phyloP scores from a whole-genome alignment of 2,329 filamentous ascomycete genomes.

The Aureobasidium melanogenum region DNA sequence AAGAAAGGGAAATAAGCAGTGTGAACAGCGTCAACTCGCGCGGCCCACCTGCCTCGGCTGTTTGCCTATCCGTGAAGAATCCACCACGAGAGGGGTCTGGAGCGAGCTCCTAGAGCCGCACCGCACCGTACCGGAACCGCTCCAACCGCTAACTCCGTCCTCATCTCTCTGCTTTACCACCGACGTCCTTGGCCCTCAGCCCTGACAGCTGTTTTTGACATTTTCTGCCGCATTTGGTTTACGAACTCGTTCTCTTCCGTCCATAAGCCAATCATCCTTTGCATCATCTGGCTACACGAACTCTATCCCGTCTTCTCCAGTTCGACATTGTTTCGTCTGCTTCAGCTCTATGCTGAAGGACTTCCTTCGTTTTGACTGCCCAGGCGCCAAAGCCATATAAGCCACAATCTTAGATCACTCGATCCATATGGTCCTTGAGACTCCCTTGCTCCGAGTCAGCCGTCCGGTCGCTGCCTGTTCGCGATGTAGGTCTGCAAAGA shows the following conservation, averaged over 20 bases:
- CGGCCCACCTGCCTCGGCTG: background rate
- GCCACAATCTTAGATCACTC: slow-evolving; percentile 12
- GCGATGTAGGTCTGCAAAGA: slow-evolving; percentile 81
- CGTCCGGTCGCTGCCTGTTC: slow-evolving; percentile 73
- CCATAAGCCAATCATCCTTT: background rate
- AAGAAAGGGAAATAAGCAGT: background rate
- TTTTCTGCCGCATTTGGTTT: background rate
- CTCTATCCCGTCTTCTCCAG: background rate
- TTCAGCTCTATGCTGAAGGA: no score
- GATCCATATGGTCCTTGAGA: slow-evolving; percentile 38
- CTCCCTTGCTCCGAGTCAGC: slow-evolving; percentile 62
- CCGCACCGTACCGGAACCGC: background rate
- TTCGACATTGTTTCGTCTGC: background rate
- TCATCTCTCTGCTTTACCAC: background rate
- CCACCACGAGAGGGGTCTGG: background rate
- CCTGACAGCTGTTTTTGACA: background rate
- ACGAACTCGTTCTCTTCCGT: background rate
- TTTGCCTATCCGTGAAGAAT: no score
- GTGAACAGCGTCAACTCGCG: background rate
- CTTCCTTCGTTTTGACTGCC: background rate
- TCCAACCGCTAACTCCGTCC: background rate
- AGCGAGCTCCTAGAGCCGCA: background rate
- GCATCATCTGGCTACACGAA: background rate
- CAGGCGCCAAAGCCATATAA: background rate
- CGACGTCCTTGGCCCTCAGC: background rate